phyloP scores from a whole-genome alignment of 1,139 yeast genomes.

The Kluyveromyces sp. region DNA sequence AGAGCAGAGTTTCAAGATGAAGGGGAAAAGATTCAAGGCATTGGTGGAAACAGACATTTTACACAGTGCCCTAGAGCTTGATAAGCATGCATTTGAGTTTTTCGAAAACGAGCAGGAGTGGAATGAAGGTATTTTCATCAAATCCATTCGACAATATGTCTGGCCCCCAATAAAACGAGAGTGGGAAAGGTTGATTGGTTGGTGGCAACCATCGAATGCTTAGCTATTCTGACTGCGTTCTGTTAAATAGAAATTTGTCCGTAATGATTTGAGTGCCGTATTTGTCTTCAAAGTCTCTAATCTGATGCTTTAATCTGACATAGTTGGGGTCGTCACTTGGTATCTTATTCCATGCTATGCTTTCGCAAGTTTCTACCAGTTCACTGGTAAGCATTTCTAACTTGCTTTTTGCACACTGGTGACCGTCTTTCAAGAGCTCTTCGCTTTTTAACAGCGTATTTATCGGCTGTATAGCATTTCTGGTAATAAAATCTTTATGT shows the following conservation, averaged over 20 bases:
- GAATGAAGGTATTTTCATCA: conserved; percentile 36
- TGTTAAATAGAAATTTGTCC: not conserved
- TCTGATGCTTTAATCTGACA: conserved; percentile 10
- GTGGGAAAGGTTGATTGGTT: not conserved
- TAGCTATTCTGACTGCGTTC: not conserved
- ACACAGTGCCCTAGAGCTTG: conserved; percentile 30
- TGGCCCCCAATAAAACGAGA: conserved; percentile 4
- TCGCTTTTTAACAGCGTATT: conserved; percentile 11
- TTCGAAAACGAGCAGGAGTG: conserved; percentile 14
- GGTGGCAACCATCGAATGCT: conserved; percentile 2
- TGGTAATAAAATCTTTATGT: conserved; percentile 9
- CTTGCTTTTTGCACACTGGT: conserved; percentile 13
- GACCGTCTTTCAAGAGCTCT: conserved; percentile 8
- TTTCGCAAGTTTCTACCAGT: conserved; percentile 11
- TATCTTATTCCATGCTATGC: conserved; percentile 21
- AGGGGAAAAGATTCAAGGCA: conserved; percentile 13
- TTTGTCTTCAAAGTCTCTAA: conserved; percentile 13
- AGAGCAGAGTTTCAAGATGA: conserved; percentile 19
- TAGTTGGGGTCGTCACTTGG: conserved; percentile 15
- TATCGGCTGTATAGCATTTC: conserved; percentile 4
- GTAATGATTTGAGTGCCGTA: conserved; percentile 37
- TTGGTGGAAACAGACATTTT: conserved; percentile 31
- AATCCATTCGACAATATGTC: conserved; percentile 1
- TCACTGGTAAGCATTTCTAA: conserved; percentile 14
- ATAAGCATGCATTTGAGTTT: conserved; percentile 7